A percentile compares a stretch with the other conserved stretches of the same genome.
These are phyloP conservation scores for Penicillium salamii DNA, from an alignment of 495 filamentous ascomycete genomes.

Conservation along the genomic window DNA sequence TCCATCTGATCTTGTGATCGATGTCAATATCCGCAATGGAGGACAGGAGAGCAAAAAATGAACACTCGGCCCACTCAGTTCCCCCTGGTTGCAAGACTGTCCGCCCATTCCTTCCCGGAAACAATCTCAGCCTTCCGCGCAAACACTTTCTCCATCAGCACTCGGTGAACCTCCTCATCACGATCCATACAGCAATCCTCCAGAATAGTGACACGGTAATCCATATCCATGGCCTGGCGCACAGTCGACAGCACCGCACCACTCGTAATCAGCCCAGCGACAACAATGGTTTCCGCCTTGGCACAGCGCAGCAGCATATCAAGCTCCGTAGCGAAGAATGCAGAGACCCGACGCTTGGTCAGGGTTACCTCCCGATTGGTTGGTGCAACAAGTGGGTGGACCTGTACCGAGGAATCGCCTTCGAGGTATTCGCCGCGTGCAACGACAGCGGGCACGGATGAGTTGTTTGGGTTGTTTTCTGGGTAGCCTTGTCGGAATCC, in stretches of 20 bases:
- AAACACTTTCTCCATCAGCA: conserved; percentile 38
- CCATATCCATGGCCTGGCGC: conserved; percentile 34
- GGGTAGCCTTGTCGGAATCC: conserved; percentile 33
- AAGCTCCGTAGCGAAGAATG: conserved; percentile 34
- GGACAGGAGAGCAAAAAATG: too few relatives aligned
- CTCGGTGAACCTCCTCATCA: conserved; percentile 29
- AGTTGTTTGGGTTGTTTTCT: conserved; percentile 26
- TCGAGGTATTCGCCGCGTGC: conserved; percentile 19
- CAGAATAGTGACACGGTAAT: conserved; percentile 34
- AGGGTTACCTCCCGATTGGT: conserved; percentile 24
- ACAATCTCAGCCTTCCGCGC: conserved; percentile 22
- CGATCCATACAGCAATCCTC: conserved; percentile 38
- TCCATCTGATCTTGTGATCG: too few relatives aligned
- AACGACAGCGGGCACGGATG: conserved; percentile 15
- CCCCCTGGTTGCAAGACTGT: too few relatives aligned
- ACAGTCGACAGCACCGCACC: conserved; percentile 43
- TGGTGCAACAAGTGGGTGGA: conserved; percentile 25
- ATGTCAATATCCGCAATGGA: too few relatives aligned
- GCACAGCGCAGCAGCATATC: conserved; percentile 35
- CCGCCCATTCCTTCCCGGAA: conserved; percentile 16
- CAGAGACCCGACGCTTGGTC: conserved; percentile 35
- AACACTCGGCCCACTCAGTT: too few relatives aligned
- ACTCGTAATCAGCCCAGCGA: conserved; percentile 35
- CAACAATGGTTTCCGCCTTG: conserved; percentile 24
- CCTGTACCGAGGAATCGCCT: conserved; percentile 14